A percentile compares a stretch with the other conserved stretches of the same genome.
These are phyloP conservation scores for Cercospora berteroae DNA, from an alignment of 2,329 filamentous ascomycete genomes.

Conservation along the genomic window DNA sequence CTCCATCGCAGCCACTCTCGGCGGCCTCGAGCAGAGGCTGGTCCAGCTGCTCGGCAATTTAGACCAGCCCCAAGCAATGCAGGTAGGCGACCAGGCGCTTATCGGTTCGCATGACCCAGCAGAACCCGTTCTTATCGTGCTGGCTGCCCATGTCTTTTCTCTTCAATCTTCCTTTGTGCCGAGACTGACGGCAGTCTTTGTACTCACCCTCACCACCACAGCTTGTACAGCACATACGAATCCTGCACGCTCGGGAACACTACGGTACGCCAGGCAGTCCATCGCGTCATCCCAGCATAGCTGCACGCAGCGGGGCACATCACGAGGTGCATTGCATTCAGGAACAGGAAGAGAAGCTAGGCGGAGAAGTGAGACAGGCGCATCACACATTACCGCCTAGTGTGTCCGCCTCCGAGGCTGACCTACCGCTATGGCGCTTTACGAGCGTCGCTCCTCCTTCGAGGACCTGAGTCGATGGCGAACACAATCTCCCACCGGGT, in stretches of 20 bases:
- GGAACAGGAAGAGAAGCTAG: slow-evolving; percentile 3
- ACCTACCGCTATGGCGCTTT: slow-evolving; percentile 27
- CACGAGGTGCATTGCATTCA: slow-evolving; percentile 5
- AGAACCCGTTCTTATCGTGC: not conserved
- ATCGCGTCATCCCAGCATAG: slow-evolving; percentile 13
- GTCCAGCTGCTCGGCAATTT: not conserved
- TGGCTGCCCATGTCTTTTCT: not conserved
- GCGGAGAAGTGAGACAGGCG: not conserved
- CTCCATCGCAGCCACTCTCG: not conserved
- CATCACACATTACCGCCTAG: not conserved
- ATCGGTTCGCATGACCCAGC: not conserved
- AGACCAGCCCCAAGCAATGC: not conserved
- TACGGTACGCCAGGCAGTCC: not conserved
- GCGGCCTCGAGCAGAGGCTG: not conserved
- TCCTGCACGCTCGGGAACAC: not conserved
- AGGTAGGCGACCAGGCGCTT: not conserved
- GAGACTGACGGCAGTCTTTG: not conserved
- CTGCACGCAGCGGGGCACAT: slow-evolving; percentile 7
- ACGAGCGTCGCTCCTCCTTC: slow-evolving; percentile 31
- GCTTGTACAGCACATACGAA: not conserved
- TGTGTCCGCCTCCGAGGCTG: not conserved
- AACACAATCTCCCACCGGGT: slow-evolving; percentile 35
- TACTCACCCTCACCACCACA: not conserved
- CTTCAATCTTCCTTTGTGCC: not conserved
- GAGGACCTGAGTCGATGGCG: slow-evolving; percentile 31